A percentile compares a stretch with the other conserved stretches of the same genome.
Evolutionary conservation across 345 rosid species (phyloP).

Genomic region (Euphorbia tirucalli): DNA sequence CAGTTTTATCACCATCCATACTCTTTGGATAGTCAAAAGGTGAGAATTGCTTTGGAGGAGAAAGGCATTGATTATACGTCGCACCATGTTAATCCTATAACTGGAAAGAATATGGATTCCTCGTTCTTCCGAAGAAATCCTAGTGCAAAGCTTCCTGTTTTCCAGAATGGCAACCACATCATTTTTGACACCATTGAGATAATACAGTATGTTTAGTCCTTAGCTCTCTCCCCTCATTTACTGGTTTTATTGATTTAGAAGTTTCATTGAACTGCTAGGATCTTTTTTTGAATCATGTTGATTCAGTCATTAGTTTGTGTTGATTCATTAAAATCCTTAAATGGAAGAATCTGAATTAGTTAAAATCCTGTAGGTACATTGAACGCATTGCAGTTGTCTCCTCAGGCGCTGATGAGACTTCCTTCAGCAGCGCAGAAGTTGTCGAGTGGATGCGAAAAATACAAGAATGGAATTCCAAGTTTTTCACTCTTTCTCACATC

Average conservation of each 20-base stretch:
- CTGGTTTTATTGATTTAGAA: too few species aligned
- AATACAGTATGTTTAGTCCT: slow-evolving; percentile 78
- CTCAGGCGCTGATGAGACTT: slow-evolving; percentile 30
- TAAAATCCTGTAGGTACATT: slow-evolving; percentile 50
- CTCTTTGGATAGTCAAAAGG: slow-evolving; percentile 84
- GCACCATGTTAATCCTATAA: slow-evolving; percentile 73
- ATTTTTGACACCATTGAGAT: slow-evolving; percentile 75
- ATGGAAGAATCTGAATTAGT: slow-evolving; percentile 11
- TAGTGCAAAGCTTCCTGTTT: slow-evolving; percentile 70
- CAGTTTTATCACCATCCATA: slow-evolving; percentile 93
- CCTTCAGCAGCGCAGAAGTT: slow-evolving; percentile 44
- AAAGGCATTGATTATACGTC: slow-evolving; percentile 90
- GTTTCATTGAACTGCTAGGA: too few species aligned
- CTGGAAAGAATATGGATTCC: slow-evolving; percentile 78
- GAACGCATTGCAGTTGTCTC: slow-evolving; percentile 73
- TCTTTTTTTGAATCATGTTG: too few species aligned
- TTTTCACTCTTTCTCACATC: slow-evolving; percentile 63
- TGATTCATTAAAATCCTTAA: neutral
- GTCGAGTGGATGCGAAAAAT: slow-evolving; percentile 65
- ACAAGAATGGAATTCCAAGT: slow-evolving; percentile 67
- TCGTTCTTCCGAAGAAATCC: slow-evolving; percentile 78
- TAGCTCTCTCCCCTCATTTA: neutral
- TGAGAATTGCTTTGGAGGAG: slow-evolving; percentile 86
- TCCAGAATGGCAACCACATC: slow-evolving; percentile 71
- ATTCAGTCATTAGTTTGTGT: too few species aligned